phyloP scores from a whole-genome alignment of 805 yeast genomes.

The Yamadazyma insecticola region DNA sequence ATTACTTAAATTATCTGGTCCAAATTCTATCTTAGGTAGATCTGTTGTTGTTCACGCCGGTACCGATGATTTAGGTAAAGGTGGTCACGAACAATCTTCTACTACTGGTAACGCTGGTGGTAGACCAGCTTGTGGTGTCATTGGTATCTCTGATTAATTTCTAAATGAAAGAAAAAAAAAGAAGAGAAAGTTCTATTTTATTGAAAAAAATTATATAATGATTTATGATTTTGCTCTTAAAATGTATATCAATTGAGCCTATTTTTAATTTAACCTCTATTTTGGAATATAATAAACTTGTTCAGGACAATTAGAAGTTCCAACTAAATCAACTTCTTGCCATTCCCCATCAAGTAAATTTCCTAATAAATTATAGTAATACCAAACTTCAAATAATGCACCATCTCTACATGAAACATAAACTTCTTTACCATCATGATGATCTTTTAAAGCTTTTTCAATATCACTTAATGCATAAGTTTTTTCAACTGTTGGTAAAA shows the following conservation, averaged over 20 bases:
- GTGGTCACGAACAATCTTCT: constrained; percentile 85
- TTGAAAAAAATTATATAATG: not conserved
- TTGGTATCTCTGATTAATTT: constrained; percentile 58
- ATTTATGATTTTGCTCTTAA: not conserved
- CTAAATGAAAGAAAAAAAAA: not conserved
- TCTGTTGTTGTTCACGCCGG: constrained; percentile 93
- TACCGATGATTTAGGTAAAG: constrained; percentile 90
- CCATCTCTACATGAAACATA: constrained; percentile 49
- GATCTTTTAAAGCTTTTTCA: constrained; percentile 44
- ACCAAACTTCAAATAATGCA: constrained; percentile 67
- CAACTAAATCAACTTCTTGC: constrained; percentile 54
- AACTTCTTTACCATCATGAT: constrained; percentile 52
- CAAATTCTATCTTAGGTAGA: constrained; percentile 87
- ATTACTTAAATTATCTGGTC: constrained; percentile 78
- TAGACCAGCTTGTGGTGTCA: constrained; percentile 98
- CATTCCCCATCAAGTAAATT: constrained; percentile 61
- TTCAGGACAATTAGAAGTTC: constrained; percentile 61
- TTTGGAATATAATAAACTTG: constrained; percentile 30
- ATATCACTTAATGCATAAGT: constrained; percentile 58
- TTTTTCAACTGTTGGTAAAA: constrained; percentile 55
- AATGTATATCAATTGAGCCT: not conserved
- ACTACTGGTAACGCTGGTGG: constrained; percentile 98
- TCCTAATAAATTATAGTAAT: constrained; percentile 72
- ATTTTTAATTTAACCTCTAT: constrained; percentile 4
- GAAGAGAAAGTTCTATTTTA: not conserved